Evolutionary conservation across 495 filamentous ascomycete genomes (phyloP).

Genomic region (Penicillium atrosanguineum): DNA sequence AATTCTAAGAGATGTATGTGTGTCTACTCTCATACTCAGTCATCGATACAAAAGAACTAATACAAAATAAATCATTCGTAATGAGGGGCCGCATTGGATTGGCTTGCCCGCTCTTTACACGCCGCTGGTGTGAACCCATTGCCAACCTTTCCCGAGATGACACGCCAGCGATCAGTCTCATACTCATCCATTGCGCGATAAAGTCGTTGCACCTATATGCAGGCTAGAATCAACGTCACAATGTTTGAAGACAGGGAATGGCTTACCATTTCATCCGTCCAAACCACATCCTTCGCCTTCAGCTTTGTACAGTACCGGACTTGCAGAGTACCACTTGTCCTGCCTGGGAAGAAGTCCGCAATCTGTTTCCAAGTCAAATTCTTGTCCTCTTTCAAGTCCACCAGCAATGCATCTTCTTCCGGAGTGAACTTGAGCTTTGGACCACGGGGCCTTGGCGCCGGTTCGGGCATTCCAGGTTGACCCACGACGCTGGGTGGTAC

Average conservation of each 20-base stretch:
- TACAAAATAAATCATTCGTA: not conserved
- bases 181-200: slow-evolving; percentile 79
- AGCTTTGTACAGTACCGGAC: slow-evolving; percentile 93
- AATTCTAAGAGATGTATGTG: not conserved
- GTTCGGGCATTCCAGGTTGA: slow-evolving; percentile 76
- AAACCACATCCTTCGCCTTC: slow-evolving; percentile 86
- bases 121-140: slow-evolving; percentile 79
- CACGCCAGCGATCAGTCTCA: slow-evolving; percentile 85
- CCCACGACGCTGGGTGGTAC: slow-evolving; percentile 69
- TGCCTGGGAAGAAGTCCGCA: slow-evolving; percentile 86
- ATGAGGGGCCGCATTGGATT: slow-evolving; percentile 8
- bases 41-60: not conserved
- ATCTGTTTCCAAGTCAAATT: slow-evolving; percentile 95
- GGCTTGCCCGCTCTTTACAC: slow-evolving; percentile 72
- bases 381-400: slow-evolving; percentile 89
- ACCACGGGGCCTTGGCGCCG: slow-evolving; percentile 70
- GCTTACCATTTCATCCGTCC: slow-evolving; percentile 82
- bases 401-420: slow-evolving; percentile 79
- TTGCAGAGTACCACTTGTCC: slow-evolving; percentile 83
- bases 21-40: not conserved
- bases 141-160: slow-evolving; percentile 83
- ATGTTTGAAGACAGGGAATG: not conserved
- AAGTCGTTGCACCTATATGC: slow-evolving; percentile 68
- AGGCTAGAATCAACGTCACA: not conserved
- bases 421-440: slow-evolving; percentile 89